Percentiles rank a stretch among this genome's conserved stretches.
Conservation (phyloP, 805 yeast genomes). For the Candida adriatica region DNA sequence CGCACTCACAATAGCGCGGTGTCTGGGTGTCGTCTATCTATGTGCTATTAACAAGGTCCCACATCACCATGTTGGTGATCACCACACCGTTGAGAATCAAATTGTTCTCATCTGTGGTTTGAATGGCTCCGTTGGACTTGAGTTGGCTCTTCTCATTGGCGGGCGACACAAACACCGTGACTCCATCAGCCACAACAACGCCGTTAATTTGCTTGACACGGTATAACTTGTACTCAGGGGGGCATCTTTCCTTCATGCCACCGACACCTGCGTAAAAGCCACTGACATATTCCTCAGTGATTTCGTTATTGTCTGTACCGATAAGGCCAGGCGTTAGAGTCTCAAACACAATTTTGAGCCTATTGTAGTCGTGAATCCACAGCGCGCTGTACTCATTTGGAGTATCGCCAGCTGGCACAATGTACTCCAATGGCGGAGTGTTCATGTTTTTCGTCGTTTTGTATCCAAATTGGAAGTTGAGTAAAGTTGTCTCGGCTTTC, state of each 20-base stretch:
- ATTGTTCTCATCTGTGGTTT: constrained; percentile 3
- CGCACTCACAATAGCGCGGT: too few species aligned
- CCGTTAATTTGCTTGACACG: constrained; percentile 20
- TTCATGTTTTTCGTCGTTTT: not conserved
- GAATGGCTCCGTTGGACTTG: constrained; percentile 3
- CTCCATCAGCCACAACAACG: constrained; percentile 4
- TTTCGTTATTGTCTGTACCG: constrained; percentile 32
- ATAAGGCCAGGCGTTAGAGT: constrained; percentile 31
- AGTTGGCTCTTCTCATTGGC: not conserved
- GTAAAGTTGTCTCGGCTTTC: constrained; percentile 7
- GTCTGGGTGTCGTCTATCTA: too few species aligned
- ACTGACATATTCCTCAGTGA: not conserved
- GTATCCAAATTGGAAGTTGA: constrained; percentile 15
- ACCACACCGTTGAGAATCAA: constrained; percentile 9
- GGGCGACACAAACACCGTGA: constrained; percentile 9
- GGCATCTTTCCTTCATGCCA: constrained; percentile 5
- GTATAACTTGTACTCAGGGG: constrained; percentile 15
- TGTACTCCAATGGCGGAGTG: not conserved
- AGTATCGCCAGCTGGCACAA: not conserved
- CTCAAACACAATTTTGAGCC: constrained; percentile 39
- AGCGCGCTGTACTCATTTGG: constrained; percentile 1
- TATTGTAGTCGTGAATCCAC: constrained; percentile 25
- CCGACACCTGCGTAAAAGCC: constrained; percentile 6
- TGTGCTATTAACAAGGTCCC: too few species aligned
- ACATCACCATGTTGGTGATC: constrained; percentile 10